These are phyloP conservation scores for Aspergillus thermomutatus DNA, from an alignment of 2,329 filamentous ascomycete species.

Conservation along the genomic window DNA sequence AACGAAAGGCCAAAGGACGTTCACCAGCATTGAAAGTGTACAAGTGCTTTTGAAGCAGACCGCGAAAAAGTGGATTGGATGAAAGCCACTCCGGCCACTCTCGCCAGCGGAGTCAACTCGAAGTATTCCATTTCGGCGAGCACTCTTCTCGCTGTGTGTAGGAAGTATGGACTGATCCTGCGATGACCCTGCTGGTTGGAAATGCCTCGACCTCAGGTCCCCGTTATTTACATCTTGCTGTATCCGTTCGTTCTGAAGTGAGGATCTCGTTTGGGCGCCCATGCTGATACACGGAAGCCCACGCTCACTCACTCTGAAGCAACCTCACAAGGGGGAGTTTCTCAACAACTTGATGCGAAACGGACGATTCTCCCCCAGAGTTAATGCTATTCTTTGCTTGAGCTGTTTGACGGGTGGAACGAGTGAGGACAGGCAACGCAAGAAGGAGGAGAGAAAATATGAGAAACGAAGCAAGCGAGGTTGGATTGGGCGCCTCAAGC, in stretches of 20 bases:
- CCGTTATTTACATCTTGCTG: not conserved
- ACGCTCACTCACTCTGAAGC: not conserved
- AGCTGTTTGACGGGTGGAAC: not conserved
- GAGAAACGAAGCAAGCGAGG: not conserved
- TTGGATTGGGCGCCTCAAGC: not conserved
- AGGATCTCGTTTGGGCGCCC: slow-evolving; percentile 12
- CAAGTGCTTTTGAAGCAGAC: slow-evolving; percentile 65
- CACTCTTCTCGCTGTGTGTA: slow-evolving; percentile 19
- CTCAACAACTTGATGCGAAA: not conserved
- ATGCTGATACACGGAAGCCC: slow-evolving; percentile 6
- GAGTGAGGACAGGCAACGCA: not conserved
- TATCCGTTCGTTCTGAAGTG: slow-evolving; percentile 6
- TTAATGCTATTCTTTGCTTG: not conserved
- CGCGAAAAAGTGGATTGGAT: slow-evolving; percentile 61
- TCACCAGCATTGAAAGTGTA: slow-evolving; percentile 61
- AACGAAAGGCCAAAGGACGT: slow-evolving; percentile 72
- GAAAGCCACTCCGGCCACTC: slow-evolving; percentile 64
- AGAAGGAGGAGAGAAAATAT: not conserved
- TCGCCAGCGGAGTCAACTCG: slow-evolving; percentile 52
- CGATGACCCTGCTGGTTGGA: slow-evolving; percentile 14
- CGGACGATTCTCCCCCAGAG: not conserved
- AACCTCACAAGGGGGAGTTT: not conserved
- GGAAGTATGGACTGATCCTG: slow-evolving; percentile 23
- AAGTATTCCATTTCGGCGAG: slow-evolving; percentile 24
- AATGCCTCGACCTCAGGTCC: slow-evolving; percentile 3